These are phyloP conservation scores for Blastobotrys attinorum DNA, from an alignment of 805 yeast genomes.

Conservation along the genomic window DNA sequence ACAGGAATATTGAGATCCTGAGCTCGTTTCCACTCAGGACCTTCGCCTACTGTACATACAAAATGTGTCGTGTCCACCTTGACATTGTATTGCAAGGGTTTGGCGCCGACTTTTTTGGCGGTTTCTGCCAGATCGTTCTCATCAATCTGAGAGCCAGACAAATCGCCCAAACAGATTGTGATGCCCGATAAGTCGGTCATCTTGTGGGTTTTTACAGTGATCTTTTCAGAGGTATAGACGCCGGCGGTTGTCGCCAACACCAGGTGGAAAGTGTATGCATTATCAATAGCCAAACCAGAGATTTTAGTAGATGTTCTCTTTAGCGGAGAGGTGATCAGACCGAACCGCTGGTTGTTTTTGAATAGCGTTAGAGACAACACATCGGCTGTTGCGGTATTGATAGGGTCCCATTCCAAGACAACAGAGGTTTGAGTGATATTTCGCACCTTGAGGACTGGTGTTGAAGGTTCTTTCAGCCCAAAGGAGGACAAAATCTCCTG, in stretches of 20 bases:
- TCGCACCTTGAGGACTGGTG: slow-evolving; percentile 59
- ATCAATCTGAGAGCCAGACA: slow-evolving; percentile 40
- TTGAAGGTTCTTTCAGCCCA: slow-evolving; percentile 63
- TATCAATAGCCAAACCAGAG: slow-evolving; percentile 86
- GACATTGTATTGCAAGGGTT: slow-evolving; percentile 63
- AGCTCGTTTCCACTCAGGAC: slow-evolving; percentile 75
- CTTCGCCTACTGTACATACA: slow-evolving; percentile 61
- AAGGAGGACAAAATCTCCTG: slow-evolving; percentile 62
- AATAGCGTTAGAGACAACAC: slow-evolving; percentile 69
- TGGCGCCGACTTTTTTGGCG: slow-evolving; percentile 70
- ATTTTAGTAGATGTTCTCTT: slow-evolving; percentile 75
- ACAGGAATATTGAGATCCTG: slow-evolving; percentile 82
- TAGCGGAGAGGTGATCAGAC: slow-evolving; percentile 77
- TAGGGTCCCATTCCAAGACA: slow-evolving; percentile 88
- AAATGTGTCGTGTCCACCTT: slow-evolving; percentile 92
- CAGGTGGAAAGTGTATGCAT: slow-evolving; percentile 69
- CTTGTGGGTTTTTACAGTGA: slow-evolving; percentile 77
- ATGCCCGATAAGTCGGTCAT: slow-evolving; percentile 95
- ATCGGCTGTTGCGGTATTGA: slow-evolving; percentile 75
- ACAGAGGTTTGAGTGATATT: slow-evolving; percentile 93
- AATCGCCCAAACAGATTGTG: slow-evolving; percentile 80
- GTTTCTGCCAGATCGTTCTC: slow-evolving; percentile 53
- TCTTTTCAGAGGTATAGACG: slow-evolving; percentile 54
- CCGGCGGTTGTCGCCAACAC: slow-evolving; percentile 88
- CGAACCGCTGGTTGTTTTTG: slow-evolving; percentile 61